A percentile compares a stretch with the other conserved stretches of the same genome.
Evolutionary conservation across 495 filamentous ascomycete species (phyloP).

Genomic region (Daldinia childiae): DNA sequence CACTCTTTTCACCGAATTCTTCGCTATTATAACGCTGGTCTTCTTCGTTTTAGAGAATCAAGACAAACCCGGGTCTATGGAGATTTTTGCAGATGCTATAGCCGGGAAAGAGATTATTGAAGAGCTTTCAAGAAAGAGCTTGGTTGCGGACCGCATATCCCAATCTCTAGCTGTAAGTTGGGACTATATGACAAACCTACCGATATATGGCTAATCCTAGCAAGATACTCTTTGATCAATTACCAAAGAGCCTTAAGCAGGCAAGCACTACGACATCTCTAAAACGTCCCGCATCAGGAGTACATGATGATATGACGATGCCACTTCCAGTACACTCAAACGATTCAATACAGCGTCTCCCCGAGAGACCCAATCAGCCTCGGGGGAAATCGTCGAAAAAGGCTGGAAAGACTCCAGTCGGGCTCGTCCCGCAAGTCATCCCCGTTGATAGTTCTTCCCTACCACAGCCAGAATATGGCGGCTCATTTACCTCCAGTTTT

Average conservation of each 20-base stretch:
- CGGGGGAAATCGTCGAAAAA: constrained; percentile 39
- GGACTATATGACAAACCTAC: background rate
- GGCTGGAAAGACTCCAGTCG: constrained; percentile 38
- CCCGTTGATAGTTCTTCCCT: constrained; percentile 48
- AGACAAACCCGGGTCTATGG: constrained; percentile 75
- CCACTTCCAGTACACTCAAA: constrained; percentile 16
- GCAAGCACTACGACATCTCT: constrained; percentile 55
- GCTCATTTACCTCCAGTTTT: constrained; percentile 36
- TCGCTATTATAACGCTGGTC: constrained; percentile 86
- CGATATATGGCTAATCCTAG: constrained; percentile 22
- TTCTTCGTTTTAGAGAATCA: constrained; percentile 94
- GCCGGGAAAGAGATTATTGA: constrained; percentile 84
- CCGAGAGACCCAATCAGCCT: constrained; percentile 53
- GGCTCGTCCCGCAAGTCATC: constrained; percentile 43
- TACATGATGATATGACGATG: constrained; percentile 44
- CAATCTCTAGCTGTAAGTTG: constrained; percentile 71
- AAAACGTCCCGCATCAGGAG: constrained; percentile 66
- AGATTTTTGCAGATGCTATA: constrained; percentile 83
- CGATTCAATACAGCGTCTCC: constrained; percentile 30
- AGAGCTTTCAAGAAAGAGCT: constrained; percentile 79
- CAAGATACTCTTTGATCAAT: constrained; percentile 79
- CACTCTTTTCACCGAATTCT: constrained; percentile 94
- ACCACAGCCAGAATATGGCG: constrained; percentile 35
- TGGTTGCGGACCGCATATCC: constrained; percentile 88
- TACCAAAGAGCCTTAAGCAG: constrained; percentile 73